phyloP scores from a whole-genome alignment of 768 basidiomycete genomes.

The Pleurotus cornucopiae region DNA sequence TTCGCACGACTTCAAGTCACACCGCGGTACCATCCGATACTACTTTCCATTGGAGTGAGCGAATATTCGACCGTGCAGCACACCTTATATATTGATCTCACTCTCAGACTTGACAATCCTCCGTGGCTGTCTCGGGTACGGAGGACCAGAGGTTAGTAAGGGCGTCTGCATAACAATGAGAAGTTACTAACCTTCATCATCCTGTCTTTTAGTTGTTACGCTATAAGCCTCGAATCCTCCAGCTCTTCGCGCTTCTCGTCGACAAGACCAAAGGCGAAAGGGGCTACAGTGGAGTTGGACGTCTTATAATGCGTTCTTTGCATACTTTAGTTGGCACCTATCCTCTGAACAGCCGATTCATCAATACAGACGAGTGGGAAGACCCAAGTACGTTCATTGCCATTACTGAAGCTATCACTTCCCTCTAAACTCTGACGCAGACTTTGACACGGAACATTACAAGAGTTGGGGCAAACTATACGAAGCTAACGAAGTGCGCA shows the following conservation, averaged over 20 bases:
- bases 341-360: conserved; percentile 72
- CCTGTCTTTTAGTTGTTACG: conserved; percentile 50
- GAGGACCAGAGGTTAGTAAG: conserved; percentile 52
- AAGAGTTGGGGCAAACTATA: conserved; percentile 79
- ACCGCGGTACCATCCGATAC: conserved; percentile 78
- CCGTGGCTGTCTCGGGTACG: conserved; percentile 77
- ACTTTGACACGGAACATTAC: conserved; percentile 60
- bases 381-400: conserved; percentile 51
- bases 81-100: conserved; percentile 38
- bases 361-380: conserved; percentile 80
- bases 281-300: conserved; percentile 78
- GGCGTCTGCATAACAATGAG: neutral
- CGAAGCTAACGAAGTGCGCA: conserved; percentile 70
- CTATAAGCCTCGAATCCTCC: conserved; percentile 61
- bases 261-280: conserved; percentile 86
- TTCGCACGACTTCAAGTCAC: conserved; percentile 74
- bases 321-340: conserved; percentile 74
- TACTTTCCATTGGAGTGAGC: conserved; percentile 89
- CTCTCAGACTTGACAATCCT: conserved; percentile 53
- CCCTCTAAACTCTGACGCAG: conserved; percentile 28
- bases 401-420: neutral
- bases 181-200: neutral
- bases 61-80: neutral
- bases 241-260: conserved; percentile 59
- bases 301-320: conserved; percentile 71